phyloP scores from a whole-genome alignment of 169 alveolate genomes.

The Eimeria praecox region DNA sequence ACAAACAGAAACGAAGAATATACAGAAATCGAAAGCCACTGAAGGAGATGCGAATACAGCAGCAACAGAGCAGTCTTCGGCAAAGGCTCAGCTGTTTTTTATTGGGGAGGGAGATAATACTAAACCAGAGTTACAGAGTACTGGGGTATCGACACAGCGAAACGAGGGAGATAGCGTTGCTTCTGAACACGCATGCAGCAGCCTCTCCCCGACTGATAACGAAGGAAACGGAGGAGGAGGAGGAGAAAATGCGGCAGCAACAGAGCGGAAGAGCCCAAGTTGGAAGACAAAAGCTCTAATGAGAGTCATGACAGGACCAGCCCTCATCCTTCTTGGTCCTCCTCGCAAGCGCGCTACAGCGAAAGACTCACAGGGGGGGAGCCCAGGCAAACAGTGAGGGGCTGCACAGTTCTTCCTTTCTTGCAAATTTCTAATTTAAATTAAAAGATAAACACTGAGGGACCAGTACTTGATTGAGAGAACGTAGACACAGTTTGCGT shows the following conservation, averaged over 20 bases:
- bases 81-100: constrained; percentile 64
- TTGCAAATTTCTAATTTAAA: neutral
- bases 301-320: constrained; percentile 63
- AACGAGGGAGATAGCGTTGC: neutral
- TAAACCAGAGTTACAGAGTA: neutral
- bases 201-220: neutral
- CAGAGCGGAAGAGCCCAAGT: neutral
- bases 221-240: neutral
- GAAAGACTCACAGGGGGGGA: neutral
- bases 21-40: neutral
- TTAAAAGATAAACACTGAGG: neutral
- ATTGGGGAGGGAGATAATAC: constrained; percentile 19
- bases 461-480: neutral
- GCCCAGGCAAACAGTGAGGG: neutral
- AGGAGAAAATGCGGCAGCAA: neutral
- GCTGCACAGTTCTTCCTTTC: neutral
- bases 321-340: constrained; percentile 66
- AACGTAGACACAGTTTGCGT: neutral
- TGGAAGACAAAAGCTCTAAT: constrained; percentile 42
- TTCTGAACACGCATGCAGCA: neutral
- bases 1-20: neutral
- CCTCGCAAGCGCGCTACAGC: constrained; percentile 69
- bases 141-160: neutral
- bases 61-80: neutral
- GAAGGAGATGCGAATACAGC: neutral